phyloP scores from a whole-genome alignment of 2,329 filamentous ascomycete genomes.

The Westerdykella aurantiaca region DNA sequence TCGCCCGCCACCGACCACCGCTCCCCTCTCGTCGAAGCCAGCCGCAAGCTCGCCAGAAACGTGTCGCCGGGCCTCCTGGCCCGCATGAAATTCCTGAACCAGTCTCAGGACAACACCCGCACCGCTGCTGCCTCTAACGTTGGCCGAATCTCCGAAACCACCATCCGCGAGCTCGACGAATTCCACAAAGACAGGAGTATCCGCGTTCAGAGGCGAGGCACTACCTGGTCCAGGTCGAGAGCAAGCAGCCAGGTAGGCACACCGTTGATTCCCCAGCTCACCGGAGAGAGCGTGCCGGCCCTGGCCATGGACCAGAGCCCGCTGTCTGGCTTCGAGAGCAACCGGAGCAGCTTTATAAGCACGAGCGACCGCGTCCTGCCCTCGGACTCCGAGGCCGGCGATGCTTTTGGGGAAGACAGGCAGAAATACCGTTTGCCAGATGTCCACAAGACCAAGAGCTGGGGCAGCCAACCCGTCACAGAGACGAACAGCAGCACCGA shows the following conservation, averaged over 20 bases:
- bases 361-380: slow-evolving; percentile 52
- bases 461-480: slow-evolving; percentile 26
- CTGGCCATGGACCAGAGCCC: slow-evolving; percentile 32
- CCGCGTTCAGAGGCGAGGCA: slow-evolving; percentile 59
- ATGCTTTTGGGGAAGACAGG: slow-evolving; percentile 57
- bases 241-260: slow-evolving; percentile 38
- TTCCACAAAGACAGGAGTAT: slow-evolving; percentile 54
- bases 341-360: slow-evolving; percentile 44
- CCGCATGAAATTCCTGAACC: slow-evolving; percentile 41
- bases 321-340: slow-evolving; percentile 39
- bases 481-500: slow-evolving; percentile 8
- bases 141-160: slow-evolving; percentile 64
- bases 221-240: slow-evolving; percentile 60
- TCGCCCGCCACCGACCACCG: slow-evolving; percentile 5
- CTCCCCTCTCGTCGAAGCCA: slow-evolving; percentile 6
- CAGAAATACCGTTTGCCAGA: slow-evolving; percentile 71
- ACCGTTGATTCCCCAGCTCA: slow-evolving; percentile 27
- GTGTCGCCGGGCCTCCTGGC: slow-evolving; percentile 41
- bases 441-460: slow-evolving; percentile 61
- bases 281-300: slow-evolving; percentile 21
- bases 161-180: slow-evolving; percentile 63
- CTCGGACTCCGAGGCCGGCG: slow-evolving; percentile 45
- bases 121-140: slow-evolving; percentile 42
- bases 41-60: slow-evolving; percentile 35
- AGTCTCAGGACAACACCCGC: slow-evolving; percentile 32